These are phyloP conservation scores for Lasiodiplodia gonubiensis DNA, from an alignment of 2,329 filamentous ascomycete genomes.

Conservation along the genomic window DNA sequence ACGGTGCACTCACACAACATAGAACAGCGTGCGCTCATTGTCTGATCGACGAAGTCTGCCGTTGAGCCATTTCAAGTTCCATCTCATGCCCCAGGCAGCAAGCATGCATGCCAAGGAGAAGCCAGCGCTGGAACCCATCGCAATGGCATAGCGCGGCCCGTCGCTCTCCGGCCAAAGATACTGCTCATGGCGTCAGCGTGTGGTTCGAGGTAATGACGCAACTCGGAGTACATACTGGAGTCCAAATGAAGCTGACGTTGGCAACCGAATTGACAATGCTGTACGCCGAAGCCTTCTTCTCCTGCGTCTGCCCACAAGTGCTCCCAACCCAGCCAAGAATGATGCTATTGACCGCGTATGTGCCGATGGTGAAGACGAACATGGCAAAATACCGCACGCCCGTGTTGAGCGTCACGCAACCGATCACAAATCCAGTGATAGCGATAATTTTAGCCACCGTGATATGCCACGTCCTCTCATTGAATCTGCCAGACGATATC, in stretches of 20 bases:
- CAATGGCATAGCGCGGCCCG: slow-evolving; percentile 39
- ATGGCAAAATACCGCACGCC: slow-evolving; percentile 41
- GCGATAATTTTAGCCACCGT: slow-evolving; percentile 35
- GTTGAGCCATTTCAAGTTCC: too few species aligned
- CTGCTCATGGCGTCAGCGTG: too few species aligned
- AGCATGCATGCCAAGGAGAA: slow-evolving; percentile 41
- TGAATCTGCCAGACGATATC: slow-evolving; percentile 41
- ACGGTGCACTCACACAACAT: too few species aligned
- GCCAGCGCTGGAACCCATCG: slow-evolving; percentile 39
- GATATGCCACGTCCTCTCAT: slow-evolving; percentile 35
- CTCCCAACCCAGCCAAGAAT: slow-evolving; percentile 53
- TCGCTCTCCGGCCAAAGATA: slow-evolving; percentile 44
- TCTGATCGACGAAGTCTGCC: too few species aligned
- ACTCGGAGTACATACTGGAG: slow-evolving; percentile 31
- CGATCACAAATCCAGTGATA: slow-evolving; percentile 40
- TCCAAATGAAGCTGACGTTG: slow-evolving; percentile 48
- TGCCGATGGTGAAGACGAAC: slow-evolving; percentile 40
- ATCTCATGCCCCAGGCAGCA: slow-evolving; percentile 41
- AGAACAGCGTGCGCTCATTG: too few species aligned
- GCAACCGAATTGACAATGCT: slow-evolving; percentile 51
- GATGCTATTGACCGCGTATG: slow-evolving; percentile 36
- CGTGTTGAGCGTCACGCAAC: slow-evolving; percentile 36
- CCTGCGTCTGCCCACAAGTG: slow-evolving; percentile 49
- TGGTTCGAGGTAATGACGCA: too few species aligned
- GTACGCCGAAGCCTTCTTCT: slow-evolving; percentile 51